Evolutionary conservation across 306 rosid genomes (phyloP).

Genomic region (Fragaria ananassa): DNA sequence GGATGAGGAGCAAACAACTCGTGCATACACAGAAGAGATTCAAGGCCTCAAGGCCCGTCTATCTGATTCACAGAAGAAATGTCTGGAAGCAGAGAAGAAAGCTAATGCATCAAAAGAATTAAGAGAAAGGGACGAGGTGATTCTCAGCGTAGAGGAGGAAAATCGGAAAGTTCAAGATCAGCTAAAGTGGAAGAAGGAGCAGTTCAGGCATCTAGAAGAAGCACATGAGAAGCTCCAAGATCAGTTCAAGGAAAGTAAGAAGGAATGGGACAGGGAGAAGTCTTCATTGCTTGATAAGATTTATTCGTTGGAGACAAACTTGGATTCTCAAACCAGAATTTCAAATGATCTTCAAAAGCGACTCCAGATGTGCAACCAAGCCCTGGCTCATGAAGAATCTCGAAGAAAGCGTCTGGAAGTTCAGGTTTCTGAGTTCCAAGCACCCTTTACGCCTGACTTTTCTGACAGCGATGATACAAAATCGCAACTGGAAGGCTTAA

Average conservation of each 20-base stretch:
- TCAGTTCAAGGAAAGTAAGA: slow-evolving; percentile 46
- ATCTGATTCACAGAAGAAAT: slow-evolving; percentile 45
- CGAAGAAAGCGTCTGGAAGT: slow-evolving; percentile 58
- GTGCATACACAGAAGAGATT: slow-evolving; percentile 46
- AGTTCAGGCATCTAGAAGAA: slow-evolving; percentile 67
- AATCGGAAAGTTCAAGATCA: slow-evolving; percentile 54
- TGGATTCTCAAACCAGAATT: slow-evolving; percentile 58
- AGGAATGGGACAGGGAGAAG: slow-evolving; percentile 65
- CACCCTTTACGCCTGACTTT: slow-evolving; percentile 30
- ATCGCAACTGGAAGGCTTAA: slow-evolving; percentile 40
- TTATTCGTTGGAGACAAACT: slow-evolving; percentile 50
- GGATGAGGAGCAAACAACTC: slow-evolving; percentile 45
- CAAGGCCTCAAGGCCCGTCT: slow-evolving; percentile 48
- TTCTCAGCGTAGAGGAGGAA: slow-evolving; percentile 49
- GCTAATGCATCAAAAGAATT: slow-evolving; percentile 39
- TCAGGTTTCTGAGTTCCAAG: slow-evolving; percentile 55
- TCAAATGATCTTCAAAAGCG: slow-evolving; percentile 54
- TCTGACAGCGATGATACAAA: slow-evolving; percentile 43
- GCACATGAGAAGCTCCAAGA: slow-evolving; percentile 50
- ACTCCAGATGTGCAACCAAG: slow-evolving; percentile 53
- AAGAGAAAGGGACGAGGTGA: slow-evolving; percentile 46
- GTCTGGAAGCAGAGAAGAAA: slow-evolving; percentile 36
- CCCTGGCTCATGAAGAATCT: slow-evolving; percentile 71
- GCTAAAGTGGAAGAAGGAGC: slow-evolving; percentile 83
- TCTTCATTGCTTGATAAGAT: slow-evolving; percentile 58